Evolutionary conservation across 2,329 filamentous ascomycete genomes (phyloP), one percentile per base, ranked within the genome.

Genomic region (Ophiostoma tasmaniense): DNA sequence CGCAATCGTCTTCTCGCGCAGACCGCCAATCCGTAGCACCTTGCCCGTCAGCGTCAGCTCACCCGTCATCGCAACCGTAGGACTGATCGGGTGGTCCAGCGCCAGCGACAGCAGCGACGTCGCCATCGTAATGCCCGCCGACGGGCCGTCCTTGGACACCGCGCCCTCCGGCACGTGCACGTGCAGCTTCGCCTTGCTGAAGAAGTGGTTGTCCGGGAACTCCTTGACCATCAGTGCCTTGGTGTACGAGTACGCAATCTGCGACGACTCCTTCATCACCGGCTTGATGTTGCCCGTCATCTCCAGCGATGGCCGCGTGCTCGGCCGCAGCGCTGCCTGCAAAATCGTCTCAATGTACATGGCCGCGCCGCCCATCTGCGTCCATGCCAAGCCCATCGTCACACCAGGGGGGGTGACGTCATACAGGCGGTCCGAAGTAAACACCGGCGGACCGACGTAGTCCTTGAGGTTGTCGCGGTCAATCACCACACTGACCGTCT

Each of bases 381-480:
- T 99, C 95, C 95, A 99, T 8, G 95, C 95, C 67, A 99, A 86
- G 73, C 95, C 95, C 95, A 99, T 98, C 28, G 93, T 91, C 20
- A 99, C 95, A 79, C 95, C 95, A 1, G 95, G 87, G 3, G 96
- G 95, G 70, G 93, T 97, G 65, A 89, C 87, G 75, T 99, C 95
- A 82, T 98, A 99, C 17, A 99, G 84, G 68, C 96, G 89, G 79
- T 99, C 95, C 4, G 95, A 92, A 0, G 93, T 99, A 81, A 97
- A 99, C 68, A 98, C 87, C 0, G 95, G 93, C 1, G 95, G 93
- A 2, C 95, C 95, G 70, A 99, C 94, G 76, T 97, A 99, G 78
- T 99, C 95, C 76, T 96, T 96, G 67, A 99, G 83, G 74, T 94
- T 97, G 68, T 93, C 90, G 78, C 92, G 96, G 78, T 85, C 86